Base-by-base conservation (phyloP, 2,329 filamentous ascomycete species). In the Acephala macrosclerotiorum region DNA sequence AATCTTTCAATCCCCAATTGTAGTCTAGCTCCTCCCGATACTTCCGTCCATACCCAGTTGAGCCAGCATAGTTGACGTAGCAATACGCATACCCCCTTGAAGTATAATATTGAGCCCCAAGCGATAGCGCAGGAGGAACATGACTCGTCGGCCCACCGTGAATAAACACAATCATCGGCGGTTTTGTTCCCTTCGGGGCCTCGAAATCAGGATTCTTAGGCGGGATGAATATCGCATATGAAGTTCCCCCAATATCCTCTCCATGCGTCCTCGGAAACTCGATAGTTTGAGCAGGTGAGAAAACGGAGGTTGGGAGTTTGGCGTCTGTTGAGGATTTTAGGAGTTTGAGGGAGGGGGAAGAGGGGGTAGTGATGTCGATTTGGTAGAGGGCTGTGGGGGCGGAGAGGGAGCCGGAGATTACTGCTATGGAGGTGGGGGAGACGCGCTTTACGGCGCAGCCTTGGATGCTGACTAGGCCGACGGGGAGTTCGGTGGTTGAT, bases 61-160 rank as follows among this genome's bases (percentile, higher is more conserved):
- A 85, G 3, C 85, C 85, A 2, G 79, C 80, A 70, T 86, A 85
- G 72, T 87, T 87, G 38, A 87, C 75, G 2, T 78, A 76, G 14
- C 83, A 78, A 58, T 81, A 81, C 1, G 84, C 84, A 62, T 83
- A 87, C 3, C 85, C 85, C 14, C 85, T 77, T 3, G 84, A 82
- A 0, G 84, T 86, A 69, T 81, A 85, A 70, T 84, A 86, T 70
- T 87, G 85, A 2, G 77, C 78, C 22, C 76, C 73, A 7, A 85
- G 73, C 14, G 77, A 75, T 0, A 87, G 76, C 0, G 83, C 83
- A 0, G 81, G 79, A 0, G 79, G 76, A 0, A 75, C 76, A 60
- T 81, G 79, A 1, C 75, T 74, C 0, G 81, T 87, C n/a, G 80
- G 85, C 0, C 84, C 85, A 5, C 85, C 85, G 40, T 87, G 85